Base-by-base conservation (phyloP, 371 early-diverging fungal genomes). In the Chytridium lagenaria region DNA sequence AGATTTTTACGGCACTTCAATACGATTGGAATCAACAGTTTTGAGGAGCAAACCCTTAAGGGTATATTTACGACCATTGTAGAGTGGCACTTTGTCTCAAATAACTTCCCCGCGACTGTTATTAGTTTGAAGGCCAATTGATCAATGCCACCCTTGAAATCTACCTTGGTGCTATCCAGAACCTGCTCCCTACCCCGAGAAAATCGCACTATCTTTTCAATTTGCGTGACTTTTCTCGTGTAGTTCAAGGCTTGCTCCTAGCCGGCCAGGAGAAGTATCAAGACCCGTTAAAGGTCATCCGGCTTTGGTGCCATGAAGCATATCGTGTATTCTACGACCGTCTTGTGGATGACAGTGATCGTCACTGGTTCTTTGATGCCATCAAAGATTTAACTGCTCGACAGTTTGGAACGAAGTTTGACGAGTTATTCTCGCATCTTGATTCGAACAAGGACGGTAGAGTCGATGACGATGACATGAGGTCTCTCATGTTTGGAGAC, bases 181-280 rank as follows among this genome's bases (percentile, higher is more conserved):
- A 77, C 64, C 68, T 87, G 28, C 75, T 86, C 12, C 88, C 88
- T 0, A 86, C 86, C 0, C 87, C 87, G 1, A 63, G 78, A 15
- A 87, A 87, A 65, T 85, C 85, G 5, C 87, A 87, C 68, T 87
- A 87, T 67, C 68, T 86, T 10, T 87, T 87, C 75, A 87, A 87
- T 70, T 74, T 87, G 70, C 77, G 87, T 28, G 87, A 87, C 67
- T 84, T 87, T 66, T 71, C 85, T 0, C 59, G 87, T 61, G 86
- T 87, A 0, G 76, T 87, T 22, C 85, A 87, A 69, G 87, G 87
- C 0, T 59, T 86, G 26, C 77, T 86, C 37, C 79, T 87, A 10
- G 80, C 83, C 1, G 37, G 78, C 1, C 78, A 83, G 23, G 86
- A 86, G 28, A 77, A 81, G 52, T 84, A 82, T 64, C 31, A 33